Percentiles rank a stretch among this genome's conserved stretches.
phyloP scores from a whole-genome alignment of 306 rosid genomes.

The Pyrus betulifolia region DNA sequence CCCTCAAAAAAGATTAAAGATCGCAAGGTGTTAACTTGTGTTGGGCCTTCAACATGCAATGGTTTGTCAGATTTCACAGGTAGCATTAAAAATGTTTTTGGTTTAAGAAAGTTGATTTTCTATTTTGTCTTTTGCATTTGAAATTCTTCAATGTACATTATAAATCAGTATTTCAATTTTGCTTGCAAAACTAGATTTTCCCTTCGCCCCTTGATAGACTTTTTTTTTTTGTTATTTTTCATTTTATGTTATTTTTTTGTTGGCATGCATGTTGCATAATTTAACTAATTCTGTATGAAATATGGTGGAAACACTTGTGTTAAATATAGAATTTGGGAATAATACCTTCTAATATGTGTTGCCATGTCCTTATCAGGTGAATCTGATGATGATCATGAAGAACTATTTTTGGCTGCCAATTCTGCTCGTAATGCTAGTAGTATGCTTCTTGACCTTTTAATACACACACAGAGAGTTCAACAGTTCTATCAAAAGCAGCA shows the following conservation, averaged over 20 bases:
- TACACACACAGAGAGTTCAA: not conserved
- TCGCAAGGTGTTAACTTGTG: conserved; percentile 53
- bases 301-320: not conserved
- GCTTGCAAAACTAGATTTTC: not conserved
- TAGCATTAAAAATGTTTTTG: conserved; percentile 19
- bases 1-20: conserved; percentile 79
- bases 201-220: not conserved
- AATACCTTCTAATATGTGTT: conserved; percentile 8
- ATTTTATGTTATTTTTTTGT: not conserved
- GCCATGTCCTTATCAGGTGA: conserved; percentile 55
- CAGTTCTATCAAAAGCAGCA: not conserved
- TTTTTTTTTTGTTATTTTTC: not conserved
- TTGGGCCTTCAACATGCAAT: conserved; percentile 38
- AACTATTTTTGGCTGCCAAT: conserved; percentile 58
- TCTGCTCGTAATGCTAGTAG: conserved; percentile 64
- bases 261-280: not conserved
- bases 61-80: conserved; percentile 67
- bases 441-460: conserved; percentile 39
- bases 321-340: conserved; percentile 3
- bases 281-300: not conserved
- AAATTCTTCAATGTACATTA: not conserved
- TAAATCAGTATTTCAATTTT: not conserved
- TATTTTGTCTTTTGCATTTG: not conserved
- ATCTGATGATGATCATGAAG: conserved; percentile 76
- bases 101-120: not conserved